A percentile compares a stretch with the other conserved stretches of the same genome.
These are phyloP conservation scores for Pecoramyces ruminantium DNA, from an alignment of 192 early-diverging fungal species.

Conservation along the genomic window DNA sequence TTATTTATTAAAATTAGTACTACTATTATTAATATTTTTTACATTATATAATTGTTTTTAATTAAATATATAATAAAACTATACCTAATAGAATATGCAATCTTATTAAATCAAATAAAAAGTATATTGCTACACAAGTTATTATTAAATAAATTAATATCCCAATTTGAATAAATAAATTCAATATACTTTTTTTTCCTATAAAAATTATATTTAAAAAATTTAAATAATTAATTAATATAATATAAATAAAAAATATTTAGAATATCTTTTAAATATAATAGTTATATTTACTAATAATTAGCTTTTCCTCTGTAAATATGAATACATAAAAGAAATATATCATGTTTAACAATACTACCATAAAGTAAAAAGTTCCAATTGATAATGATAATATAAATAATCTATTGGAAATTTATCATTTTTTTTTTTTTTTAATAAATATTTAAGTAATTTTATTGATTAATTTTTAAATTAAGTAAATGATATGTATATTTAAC, in stretches of 20 bases:
- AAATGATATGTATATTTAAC: background rate
- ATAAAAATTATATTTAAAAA: too few relatives aligned
- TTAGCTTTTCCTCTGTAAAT: background rate
- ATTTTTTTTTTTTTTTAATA: too few relatives aligned
- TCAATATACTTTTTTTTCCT: background rate
- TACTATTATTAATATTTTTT: too few relatives aligned
- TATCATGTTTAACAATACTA: background rate
- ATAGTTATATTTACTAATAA: background rate
- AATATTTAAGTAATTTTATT: too few relatives aligned
- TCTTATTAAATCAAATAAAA: background rate
- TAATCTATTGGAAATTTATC: background rate
- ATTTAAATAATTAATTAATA: too few relatives aligned
- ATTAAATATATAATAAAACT: too few relatives aligned
- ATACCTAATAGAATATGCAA: background rate
- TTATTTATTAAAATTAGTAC: too few relatives aligned
- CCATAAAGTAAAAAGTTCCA: background rate
- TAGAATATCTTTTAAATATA: too few relatives aligned
- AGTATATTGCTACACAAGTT: background rate
- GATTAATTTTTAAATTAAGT: too few relatives aligned
- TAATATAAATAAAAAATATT: too few relatives aligned
- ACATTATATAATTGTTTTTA: too few relatives aligned
- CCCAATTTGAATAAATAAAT: background rate
- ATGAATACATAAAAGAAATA: background rate
- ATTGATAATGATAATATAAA: background rate
- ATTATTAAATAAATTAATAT: background rate